Conservation (phyloP, 2,329 filamentous ascomycete genomes). For the Chaetomiaceae sp. region DNA sequence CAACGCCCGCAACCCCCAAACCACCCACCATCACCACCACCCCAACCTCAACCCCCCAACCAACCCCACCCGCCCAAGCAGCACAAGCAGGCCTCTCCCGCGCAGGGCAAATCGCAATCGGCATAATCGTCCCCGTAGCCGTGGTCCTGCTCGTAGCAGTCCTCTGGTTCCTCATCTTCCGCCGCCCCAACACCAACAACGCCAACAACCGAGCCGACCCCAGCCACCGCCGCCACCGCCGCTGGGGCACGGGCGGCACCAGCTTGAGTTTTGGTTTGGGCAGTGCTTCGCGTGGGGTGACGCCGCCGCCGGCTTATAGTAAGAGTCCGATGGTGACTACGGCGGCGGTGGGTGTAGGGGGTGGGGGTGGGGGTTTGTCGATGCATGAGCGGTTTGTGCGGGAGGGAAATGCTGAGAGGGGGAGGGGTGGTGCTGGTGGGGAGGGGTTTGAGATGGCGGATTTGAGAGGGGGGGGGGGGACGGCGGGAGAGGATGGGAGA, state of each 20-base stretch:
- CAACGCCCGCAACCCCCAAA: neutral
- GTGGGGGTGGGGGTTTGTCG: neutral
- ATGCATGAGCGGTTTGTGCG: neutral
- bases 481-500: neutral
- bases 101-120: constrained; percentile 18
- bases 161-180: constrained; percentile 20
- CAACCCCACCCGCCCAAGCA: neutral
- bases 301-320: constrained; percentile 3
- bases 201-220: too few species aligned
- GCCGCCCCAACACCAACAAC: neutral
- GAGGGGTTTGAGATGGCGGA: constrained; percentile 3
- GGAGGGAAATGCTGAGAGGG: neutral
- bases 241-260: neutral
- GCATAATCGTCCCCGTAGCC: constrained; percentile 17
- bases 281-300: neutral
- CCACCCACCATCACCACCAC: neutral
- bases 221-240: neutral
- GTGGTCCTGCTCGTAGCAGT: constrained; percentile 14
- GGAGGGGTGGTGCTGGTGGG: neutral
- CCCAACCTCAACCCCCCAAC: neutral
- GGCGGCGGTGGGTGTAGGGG: too few species aligned
- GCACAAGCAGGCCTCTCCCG: constrained; percentile 8
- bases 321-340: too few species aligned
- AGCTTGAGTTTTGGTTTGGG: neutral
- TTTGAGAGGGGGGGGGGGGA: neutral